These are phyloP conservation scores for Aureobasidium melanogenum DNA, from an alignment of 2,329 filamentous ascomycete species.

Conservation along the genomic window DNA sequence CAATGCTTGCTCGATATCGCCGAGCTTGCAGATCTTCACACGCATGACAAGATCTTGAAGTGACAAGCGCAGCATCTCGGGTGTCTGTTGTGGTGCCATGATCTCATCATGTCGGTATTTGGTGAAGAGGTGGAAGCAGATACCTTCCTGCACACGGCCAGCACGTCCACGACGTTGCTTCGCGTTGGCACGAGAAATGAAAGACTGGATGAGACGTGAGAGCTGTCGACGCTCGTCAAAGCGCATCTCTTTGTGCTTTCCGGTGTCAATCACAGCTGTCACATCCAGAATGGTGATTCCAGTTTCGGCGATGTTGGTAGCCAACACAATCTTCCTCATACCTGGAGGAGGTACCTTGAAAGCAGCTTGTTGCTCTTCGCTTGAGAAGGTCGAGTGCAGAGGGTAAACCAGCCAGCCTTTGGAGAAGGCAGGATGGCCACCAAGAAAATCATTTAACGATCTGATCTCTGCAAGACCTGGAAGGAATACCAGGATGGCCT, in stretches of 20 bases:
- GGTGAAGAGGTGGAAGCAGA: constrained; percentile 95
- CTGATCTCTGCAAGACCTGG: constrained; percentile 75
- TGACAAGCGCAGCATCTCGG: constrained; percentile 89
- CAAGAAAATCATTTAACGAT: constrained; percentile 69
- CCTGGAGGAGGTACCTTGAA: constrained; percentile 79
- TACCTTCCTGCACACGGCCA: constrained; percentile 85
- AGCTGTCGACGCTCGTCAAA: constrained; percentile 91
- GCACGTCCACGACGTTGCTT: constrained; percentile 91
- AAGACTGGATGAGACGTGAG: constrained; percentile 83
- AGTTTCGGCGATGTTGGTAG: constrained; percentile 97
- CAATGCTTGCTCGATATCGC: constrained; percentile 83
- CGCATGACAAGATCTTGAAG: constrained; percentile 91
- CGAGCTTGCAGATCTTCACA: constrained; percentile 95
- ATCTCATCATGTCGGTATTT: constrained; percentile 74
- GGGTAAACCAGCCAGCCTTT: constrained; percentile 78
- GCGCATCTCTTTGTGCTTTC: constrained; percentile 94
- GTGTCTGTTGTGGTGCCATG: constrained; percentile 88
- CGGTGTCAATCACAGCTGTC: constrained; percentile 91
- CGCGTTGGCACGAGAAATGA: constrained; percentile 90
- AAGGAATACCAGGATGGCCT: constrained; percentile 87
- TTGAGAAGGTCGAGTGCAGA: constrained; percentile 89
- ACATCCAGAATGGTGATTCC: constrained; percentile 98
- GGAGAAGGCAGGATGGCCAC: constrained; percentile 66
- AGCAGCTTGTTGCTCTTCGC: constrained; percentile 89
- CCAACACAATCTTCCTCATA: constrained; percentile 83